Conservation (phyloP, 441 rosid genomes). For the Adansonia gregorii region DNA sequence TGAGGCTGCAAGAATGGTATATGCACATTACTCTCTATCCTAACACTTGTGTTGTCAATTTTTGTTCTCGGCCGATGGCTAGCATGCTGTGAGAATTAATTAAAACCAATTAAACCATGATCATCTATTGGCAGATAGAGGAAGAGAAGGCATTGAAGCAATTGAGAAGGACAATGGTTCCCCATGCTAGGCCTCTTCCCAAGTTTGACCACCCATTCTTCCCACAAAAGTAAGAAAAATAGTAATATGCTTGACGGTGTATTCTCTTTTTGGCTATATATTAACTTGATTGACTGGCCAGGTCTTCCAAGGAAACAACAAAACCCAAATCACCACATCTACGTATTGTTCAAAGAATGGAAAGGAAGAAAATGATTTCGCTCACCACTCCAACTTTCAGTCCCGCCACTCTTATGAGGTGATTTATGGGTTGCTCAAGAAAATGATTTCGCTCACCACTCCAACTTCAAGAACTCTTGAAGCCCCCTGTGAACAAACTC, state of each 20-base stretch:
- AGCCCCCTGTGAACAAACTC: slow-evolving; percentile 32
- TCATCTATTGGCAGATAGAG: slow-evolving; percentile 50
- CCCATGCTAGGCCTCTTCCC: slow-evolving; percentile 88
- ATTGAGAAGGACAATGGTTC: slow-evolving; percentile 87
- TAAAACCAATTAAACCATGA: not conserved
- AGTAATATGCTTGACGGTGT: not conserved
- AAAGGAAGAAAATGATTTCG: slow-evolving; percentile 42
- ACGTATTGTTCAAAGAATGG: slow-evolving; percentile 60
- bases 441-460: no score
- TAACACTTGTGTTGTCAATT: not conserved
- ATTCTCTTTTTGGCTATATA: no score
- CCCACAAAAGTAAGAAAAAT: slow-evolving; percentile 69
- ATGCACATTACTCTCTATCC: not conserved
- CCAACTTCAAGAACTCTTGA: slow-evolving; percentile 95
- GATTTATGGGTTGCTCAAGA: slow-evolving; percentile 24
- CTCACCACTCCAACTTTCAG: slow-evolving; percentile 45
- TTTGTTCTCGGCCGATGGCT: not conserved
- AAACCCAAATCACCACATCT: slow-evolving; percentile 76
- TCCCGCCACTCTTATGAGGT: slow-evolving; percentile 75
- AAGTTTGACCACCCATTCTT: slow-evolving; percentile 81
- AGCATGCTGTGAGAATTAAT: not conserved
- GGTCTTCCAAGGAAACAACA: slow-evolving; percentile 74
- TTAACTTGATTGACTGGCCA: slow-evolving; percentile 25
- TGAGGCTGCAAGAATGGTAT: slow-evolving; percentile 83
- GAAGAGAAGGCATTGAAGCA: slow-evolving; percentile 92